These are phyloP conservation scores for Vaccinium darrowii DNA, from an alignment of 148 eudicot genomes.

Conservation along the genomic window DNA sequence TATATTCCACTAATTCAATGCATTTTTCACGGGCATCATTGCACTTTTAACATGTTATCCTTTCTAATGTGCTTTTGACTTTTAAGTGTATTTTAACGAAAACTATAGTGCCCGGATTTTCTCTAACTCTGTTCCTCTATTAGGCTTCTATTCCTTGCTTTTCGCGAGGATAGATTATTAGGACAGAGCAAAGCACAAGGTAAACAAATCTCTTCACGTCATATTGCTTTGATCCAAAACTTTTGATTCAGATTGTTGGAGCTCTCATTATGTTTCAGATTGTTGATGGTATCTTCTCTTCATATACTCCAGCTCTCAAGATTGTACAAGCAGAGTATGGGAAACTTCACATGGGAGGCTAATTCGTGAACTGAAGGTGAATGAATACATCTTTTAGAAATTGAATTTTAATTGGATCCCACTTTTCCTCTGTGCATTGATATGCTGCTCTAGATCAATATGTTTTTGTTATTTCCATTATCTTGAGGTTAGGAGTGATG, in stretches of 20 bases:
- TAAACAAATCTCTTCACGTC: too few relatives aligned
- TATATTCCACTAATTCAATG: too few relatives aligned
- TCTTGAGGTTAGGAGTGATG: background rate
- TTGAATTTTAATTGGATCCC: background rate
- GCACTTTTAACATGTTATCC: too few relatives aligned
- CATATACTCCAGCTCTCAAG: constrained; percentile 72
- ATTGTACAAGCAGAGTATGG: constrained; percentile 85
- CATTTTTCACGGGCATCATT: too few relatives aligned
- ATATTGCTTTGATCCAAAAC: too few relatives aligned
- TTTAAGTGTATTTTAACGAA: too few relatives aligned
- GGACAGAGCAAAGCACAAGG: too few relatives aligned
- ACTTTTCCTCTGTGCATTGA: background rate
- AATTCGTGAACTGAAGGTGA: constrained; percentile 87
- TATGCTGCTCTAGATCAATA: background rate
- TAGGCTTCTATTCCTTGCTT: too few relatives aligned
- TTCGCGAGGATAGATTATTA: too few relatives aligned
- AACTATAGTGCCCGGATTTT: too few relatives aligned
- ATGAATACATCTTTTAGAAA: background rate
- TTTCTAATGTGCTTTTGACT: too few relatives aligned
- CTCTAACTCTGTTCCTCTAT: too few relatives aligned
- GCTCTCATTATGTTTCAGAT: background rate
- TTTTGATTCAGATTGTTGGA: background rate
- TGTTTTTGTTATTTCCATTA: background rate
- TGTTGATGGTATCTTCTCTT: constrained; percentile 16
- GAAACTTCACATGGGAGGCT: constrained; percentile 84